Evolutionary conservation across 139 green algal species (phyloP).

Genomic region (Auxenochlorella protothecoides): DNA sequence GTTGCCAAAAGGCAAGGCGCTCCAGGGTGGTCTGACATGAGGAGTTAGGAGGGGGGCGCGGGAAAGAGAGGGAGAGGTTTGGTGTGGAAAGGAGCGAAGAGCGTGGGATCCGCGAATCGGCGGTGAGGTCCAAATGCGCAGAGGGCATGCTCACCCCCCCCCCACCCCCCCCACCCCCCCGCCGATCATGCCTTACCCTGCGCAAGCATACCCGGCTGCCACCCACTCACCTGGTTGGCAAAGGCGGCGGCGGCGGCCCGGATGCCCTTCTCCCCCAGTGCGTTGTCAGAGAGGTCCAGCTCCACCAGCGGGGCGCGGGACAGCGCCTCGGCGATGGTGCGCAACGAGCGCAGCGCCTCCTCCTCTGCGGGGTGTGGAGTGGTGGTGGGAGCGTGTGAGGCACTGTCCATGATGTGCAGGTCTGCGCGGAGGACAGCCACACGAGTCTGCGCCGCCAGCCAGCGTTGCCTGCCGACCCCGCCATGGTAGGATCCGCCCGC

Average conservation of each 20-base stretch:
- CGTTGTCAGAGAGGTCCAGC: constrained; percentile 85
- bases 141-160: no score
- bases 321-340: constrained; percentile 53
- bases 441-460: no score
- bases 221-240: constrained; percentile 30
- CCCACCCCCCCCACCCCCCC: no score
- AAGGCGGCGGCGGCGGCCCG: constrained; percentile 59
- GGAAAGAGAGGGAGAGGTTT: constrained; percentile 3
- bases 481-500: no score
- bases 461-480: no score
- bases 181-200: no score
- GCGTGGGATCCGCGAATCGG: not conserved
- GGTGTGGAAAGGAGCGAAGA: not conserved
- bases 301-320: constrained; percentile 26
- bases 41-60: not conserved
- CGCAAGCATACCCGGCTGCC: not conserved
- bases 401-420: no score
- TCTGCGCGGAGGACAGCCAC: no score
- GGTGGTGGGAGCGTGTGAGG: not conserved
- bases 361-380: constrained; percentile 43
- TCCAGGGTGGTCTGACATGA: constrained; percentile 33
- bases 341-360: constrained; percentile 69
- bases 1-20: constrained; percentile 72
- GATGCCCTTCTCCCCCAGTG: constrained; percentile 88
- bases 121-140: no score